Evolutionary conservation across 2,329 filamentous ascomycete species (phyloP), one percentile per base, ranked within the genome.

Genomic region (Madurella fahalii): DNA sequence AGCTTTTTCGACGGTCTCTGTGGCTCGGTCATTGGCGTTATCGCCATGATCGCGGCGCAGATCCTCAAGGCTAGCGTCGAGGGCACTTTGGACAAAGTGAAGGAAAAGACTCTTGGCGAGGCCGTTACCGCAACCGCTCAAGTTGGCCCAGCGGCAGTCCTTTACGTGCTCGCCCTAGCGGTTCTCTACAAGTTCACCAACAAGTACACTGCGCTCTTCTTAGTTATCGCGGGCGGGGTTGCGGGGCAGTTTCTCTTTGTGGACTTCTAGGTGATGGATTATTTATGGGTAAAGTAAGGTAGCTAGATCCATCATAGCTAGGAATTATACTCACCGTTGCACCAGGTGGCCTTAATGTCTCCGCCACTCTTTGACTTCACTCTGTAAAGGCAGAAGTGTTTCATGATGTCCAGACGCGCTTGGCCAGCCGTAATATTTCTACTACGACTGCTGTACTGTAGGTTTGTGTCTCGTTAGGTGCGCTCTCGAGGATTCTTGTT

Each of bases 1-100:
- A 61, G 60, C 45, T 69, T 69, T 55, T 68, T 68, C 58, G 66
- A 68, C 56, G 66, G 67, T 8, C 63, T 69, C 17, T 68, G 65
- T 50, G 67, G 63, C 40, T 56, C 67, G 9, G 65, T 68, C 18
- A 63, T 69, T 47, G 67, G 67, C 37, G 66, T 67, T 37, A 69
- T 69, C 45, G 66, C 64, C 45, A 61, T 68, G 46, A 66, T 67
- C 50, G 61, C 63, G 15, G 57, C 61, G 39, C 62, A 68, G 49
- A 66, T 68, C 56, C 59, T 69, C 34, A 64, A 64, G 52, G 62
- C 65, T 13, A 64, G 64, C 47, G 59, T 68, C 32, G 54, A 64
- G 41, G 65, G 65, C 32, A 40, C 52, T n/a, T 53, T 60, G 20
- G 39, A 57, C 43, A 54, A 50, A 17, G 46, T 53, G 13, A 52